Percentiles rank a stretch among this genome's conserved stretches.
Conservation (phyloP, 2,329 filamentous ascomycete species). For the Hypoxylon sp. region DNA sequence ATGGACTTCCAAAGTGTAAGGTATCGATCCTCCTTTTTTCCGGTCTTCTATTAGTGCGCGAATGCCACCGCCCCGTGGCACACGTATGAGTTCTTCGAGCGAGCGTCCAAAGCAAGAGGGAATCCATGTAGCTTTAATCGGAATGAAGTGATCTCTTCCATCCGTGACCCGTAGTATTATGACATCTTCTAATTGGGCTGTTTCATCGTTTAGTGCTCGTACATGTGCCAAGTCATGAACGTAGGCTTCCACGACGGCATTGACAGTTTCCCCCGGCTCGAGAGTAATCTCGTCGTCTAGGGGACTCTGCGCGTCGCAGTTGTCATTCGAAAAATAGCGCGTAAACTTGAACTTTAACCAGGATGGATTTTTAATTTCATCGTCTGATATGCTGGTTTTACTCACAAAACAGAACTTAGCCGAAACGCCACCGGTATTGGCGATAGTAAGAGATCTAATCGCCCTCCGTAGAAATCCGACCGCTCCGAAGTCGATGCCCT, state of each 20-base stretch:
- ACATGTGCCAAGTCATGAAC: conserved; percentile 74
- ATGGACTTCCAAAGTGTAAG: conserved; percentile 69
- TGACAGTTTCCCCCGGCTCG: conserved; percentile 85
- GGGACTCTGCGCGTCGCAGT: conserved; percentile 43
- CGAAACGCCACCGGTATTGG: conserved; percentile 87
- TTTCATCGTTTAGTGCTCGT: conserved; percentile 76
- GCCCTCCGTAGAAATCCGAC: conserved; percentile 76
- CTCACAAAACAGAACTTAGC: conserved; percentile 86
- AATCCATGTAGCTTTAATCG: conserved; percentile 81
- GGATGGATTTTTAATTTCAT: conserved; percentile 43
- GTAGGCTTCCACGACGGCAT: conserved; percentile 74
- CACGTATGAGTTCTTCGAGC: conserved; percentile 86
- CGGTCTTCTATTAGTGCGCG: conserved; percentile 60
- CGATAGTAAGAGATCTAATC: conserved; percentile 79
- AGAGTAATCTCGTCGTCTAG: conserved; percentile 70
- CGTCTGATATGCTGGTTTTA: conserved; percentile 66
- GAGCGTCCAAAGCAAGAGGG: conserved; percentile 86
- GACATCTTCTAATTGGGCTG: conserved; percentile 80
- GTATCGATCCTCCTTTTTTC: conserved; percentile 59
- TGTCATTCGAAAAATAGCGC: conserved; percentile 23
- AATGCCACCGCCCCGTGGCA: conserved; percentile 85
- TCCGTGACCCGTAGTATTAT: conserved; percentile 85
- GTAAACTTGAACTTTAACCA: conserved; percentile 49
- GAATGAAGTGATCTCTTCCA: conserved; percentile 92
- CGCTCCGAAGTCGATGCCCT: conserved; percentile 82